Percentiles rank a stretch among this genome's conserved stretches.
phyloP scores from a whole-genome alignment of 2,329 filamentous ascomycete species.

The Cercospora sesami region DNA sequence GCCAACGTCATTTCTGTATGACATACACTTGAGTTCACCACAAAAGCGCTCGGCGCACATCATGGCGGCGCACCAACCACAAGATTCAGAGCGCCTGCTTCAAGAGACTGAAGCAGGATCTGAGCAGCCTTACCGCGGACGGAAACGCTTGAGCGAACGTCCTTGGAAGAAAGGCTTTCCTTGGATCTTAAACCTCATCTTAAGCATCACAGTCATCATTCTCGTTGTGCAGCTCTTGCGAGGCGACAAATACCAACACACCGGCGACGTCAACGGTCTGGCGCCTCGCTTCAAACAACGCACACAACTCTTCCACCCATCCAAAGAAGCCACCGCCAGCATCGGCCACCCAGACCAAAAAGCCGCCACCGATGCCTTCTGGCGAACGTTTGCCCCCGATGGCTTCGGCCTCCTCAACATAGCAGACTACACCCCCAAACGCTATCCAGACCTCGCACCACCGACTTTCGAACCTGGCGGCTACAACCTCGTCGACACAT shows the following conservation, averaged over 20 bases:
- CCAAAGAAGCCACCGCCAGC: constrained; percentile 3
- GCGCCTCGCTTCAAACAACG: constrained; percentile 13
- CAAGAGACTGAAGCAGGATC: not conserved
- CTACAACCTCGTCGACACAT: constrained; percentile 15
- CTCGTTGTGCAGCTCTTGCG: constrained; percentile 4
- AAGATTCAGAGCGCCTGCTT: constrained; percentile 3
- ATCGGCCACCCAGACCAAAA: constrained; percentile 11
- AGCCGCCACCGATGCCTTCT: constrained; percentile 10
- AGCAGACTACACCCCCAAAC: constrained; percentile 3
- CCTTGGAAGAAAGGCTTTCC: constrained; percentile 12
- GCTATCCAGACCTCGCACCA: constrained; percentile 4
- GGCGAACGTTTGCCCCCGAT: constrained; percentile 15
- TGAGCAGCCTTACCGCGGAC: not conserved
- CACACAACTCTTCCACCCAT: constrained; percentile 10
- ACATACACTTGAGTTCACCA: not conserved
- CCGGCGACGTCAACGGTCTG: constrained; percentile 17
- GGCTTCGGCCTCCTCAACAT: constrained; percentile 15
- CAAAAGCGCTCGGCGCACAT: not conserved
- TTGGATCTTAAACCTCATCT: constrained; percentile 12
- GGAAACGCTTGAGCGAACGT: not conserved
- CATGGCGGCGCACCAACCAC: not conserved
- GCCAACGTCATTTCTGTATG: not conserved
- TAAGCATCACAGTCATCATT: not conserved
- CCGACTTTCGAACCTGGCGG: constrained; percentile 12
- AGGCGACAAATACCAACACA: constrained; percentile 11